phyloP scores from a whole-genome alignment of 202 grass and related monocot species.

The Panicum hallii region DNA sequence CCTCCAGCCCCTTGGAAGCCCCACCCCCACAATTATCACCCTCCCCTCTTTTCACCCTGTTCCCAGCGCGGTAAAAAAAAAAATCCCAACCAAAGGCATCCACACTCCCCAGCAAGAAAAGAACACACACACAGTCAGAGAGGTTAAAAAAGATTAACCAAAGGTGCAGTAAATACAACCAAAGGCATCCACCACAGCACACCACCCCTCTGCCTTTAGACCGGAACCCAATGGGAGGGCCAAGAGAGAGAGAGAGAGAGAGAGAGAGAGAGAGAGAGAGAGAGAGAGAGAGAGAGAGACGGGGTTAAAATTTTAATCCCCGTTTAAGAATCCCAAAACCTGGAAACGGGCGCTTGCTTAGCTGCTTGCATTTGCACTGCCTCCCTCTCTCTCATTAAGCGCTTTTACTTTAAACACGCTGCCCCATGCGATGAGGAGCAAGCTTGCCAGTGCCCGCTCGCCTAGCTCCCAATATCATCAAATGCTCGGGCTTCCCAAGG shows the following conservation, averaged over 20 bases:
- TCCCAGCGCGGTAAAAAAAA: constrained; percentile 46
- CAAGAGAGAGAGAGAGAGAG: constrained; percentile 26
- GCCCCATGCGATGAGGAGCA: constrained; percentile 52
- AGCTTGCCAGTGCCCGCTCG: constrained; percentile 25
- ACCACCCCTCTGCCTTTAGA: constrained; percentile 39
- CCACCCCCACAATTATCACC: constrained; percentile 55
- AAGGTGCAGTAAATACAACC: constrained; percentile 39
- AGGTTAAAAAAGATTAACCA: constrained; percentile 14
- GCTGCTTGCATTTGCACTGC: constrained; percentile 28
- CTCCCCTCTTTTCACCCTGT: constrained; percentile 28
- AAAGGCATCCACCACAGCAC: constrained; percentile 49
- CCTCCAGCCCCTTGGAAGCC: constrained; percentile 56
- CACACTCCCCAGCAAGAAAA: constrained; percentile 32
- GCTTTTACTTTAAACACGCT: constrained; percentile 88
- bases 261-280: constrained; percentile 25
- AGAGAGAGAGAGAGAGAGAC: constrained; percentile 11
- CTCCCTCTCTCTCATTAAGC: constrained; percentile 49
- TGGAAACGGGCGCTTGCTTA: constrained; percentile 65
- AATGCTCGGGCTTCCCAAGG: constrained; percentile 63
- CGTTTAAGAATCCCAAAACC: constrained; percentile 90
- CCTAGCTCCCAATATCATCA: constrained; percentile 74
- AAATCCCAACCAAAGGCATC: neutral
- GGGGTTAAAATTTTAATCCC: constrained; percentile 47
- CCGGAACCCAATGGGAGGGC: constrained; percentile 34
- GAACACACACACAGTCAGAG: neutral